Percentiles rank a stretch among this genome's conserved stretches.
phyloP scores from a whole-genome alignment of 805 yeast genomes.

The Yarrowia osloensis region DNA sequence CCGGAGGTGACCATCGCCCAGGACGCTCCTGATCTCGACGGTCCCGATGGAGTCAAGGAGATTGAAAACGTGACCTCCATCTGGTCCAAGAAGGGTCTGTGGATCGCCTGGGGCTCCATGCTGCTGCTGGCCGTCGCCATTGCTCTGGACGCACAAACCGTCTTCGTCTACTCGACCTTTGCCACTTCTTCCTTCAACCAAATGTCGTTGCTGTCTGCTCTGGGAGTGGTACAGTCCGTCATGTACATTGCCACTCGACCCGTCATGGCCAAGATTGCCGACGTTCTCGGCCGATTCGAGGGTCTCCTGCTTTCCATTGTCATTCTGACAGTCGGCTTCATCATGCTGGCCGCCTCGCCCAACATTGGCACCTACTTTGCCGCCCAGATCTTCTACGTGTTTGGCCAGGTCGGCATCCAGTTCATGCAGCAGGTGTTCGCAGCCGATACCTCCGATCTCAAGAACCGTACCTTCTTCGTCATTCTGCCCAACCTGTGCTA shows the following conservation, averaged over 20 bases:
- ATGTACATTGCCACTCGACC: constrained; percentile 47
- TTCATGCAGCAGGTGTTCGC: constrained; percentile 44
- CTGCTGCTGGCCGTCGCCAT: constrained; percentile 29
- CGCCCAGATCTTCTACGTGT: constrained; percentile 45
- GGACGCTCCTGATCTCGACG: constrained; percentile 10
- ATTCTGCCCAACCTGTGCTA: constrained; percentile 44
- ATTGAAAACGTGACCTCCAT: constrained; percentile 27
- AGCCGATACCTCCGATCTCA: constrained; percentile 46
- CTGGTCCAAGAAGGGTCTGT: constrained; percentile 32
- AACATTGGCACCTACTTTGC: constrained; percentile 45
- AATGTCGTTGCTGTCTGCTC: constrained; percentile 47
- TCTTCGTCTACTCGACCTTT: constrained; percentile 39
- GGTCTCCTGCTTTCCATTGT: constrained; percentile 44
- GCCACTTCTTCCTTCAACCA: constrained; percentile 48
- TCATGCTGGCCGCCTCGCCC: constrained; percentile 45
- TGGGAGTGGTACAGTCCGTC: constrained; percentile 47
- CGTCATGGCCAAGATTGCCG: constrained; percentile 48
- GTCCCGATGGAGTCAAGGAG: constrained; percentile 29
- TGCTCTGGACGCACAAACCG: constrained; percentile 25
- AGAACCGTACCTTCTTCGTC: constrained; percentile 46
- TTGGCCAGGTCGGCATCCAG: constrained; percentile 46
- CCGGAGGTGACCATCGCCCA: constrained; percentile 8
- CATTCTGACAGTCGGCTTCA: constrained; percentile 44
- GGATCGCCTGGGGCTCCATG: constrained; percentile 31
- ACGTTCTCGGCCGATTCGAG: constrained; percentile 47